Conservation (phyloP, 805 yeast species). For the Candida adriatica region DNA sequence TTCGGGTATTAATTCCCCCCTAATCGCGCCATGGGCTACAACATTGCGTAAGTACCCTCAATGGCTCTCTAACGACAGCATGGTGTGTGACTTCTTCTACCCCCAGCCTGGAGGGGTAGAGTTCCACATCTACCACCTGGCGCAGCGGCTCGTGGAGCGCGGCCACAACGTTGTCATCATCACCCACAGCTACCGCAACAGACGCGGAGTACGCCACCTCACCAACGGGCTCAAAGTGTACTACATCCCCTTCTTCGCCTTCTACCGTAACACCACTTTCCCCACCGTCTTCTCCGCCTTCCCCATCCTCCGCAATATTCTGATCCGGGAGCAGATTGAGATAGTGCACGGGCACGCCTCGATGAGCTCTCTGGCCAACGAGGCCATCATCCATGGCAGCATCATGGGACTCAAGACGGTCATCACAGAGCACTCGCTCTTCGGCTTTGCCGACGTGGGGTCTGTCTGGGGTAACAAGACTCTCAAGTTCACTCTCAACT, state of each 20-base stretch:
- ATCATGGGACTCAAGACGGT: slow-evolving; percentile 91
- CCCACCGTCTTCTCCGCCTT: slow-evolving; percentile 88
- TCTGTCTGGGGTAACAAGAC: slow-evolving; percentile 83
- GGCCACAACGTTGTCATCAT: slow-evolving; percentile 85
- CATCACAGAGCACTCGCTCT: slow-evolving; percentile 91
- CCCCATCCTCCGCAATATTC: slow-evolving; percentile 78
- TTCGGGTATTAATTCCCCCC: not conserved
- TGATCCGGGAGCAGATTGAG: slow-evolving; percentile 78
- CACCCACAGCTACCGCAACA: slow-evolving; percentile 80
- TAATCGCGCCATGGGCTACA: slow-evolving; percentile 25
- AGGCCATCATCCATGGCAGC: slow-evolving; percentile 83
- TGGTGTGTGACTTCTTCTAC: slow-evolving; percentile 95
- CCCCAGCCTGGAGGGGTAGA: slow-evolving; percentile 99
- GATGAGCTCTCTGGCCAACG: slow-evolving; percentile 79
- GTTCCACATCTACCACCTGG: slow-evolving; percentile 85
- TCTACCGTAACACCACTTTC: slow-evolving; percentile 78
- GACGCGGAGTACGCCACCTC: slow-evolving; percentile 76
- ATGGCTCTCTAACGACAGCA: slow-evolving; percentile 21
- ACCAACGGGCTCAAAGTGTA: slow-evolving; percentile 92
- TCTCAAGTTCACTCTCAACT: slow-evolving; percentile 74
- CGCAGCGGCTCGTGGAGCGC: slow-evolving; percentile 69
- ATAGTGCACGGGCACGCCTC: slow-evolving; percentile 96
- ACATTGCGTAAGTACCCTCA: slow-evolving; percentile 22
- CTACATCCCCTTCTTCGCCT: slow-evolving; percentile 74
- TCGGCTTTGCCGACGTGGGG: slow-evolving; percentile 85